Conservation (phyloP, 148 eudicot species). For the Amaranthus hypochondriacus region DNA sequence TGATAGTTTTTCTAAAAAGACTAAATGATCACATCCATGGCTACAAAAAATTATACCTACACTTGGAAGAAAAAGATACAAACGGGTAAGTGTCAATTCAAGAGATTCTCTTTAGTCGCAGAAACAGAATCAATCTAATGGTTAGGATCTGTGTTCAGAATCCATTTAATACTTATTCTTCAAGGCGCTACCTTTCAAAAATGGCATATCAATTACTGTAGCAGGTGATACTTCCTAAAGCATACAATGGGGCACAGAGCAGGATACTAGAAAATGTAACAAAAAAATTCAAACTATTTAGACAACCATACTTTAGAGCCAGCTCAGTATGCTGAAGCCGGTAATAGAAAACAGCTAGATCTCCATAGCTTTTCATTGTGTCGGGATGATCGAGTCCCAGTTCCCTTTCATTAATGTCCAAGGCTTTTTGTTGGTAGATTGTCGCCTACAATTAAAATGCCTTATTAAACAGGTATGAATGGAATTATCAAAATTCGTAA, state of each 20-base stretch:
- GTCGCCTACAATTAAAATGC: constrained; percentile 64
- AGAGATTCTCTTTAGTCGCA: neutral
- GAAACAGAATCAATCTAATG: neutral
- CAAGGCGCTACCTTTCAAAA: neutral
- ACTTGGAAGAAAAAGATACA: neutral
- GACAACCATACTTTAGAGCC: constrained; percentile 81
- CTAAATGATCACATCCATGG: neutral
- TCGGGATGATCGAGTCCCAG: constrained; percentile 99
- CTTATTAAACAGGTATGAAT: constrained; percentile 14
- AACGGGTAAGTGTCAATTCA: neutral
- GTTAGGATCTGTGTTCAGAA: neutral
- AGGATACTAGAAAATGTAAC: neutral
- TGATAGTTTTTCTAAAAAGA: too few species aligned
- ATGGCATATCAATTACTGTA: neutral
- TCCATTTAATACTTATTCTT: neutral
- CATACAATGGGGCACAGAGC: neutral
- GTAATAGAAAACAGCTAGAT: constrained; percentile 98
- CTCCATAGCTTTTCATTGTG: constrained; percentile 99
- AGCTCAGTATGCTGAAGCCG: constrained; percentile 98
- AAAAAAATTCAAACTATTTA: constrained; percentile 1
- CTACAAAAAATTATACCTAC: neutral
- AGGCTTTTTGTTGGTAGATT: constrained; percentile 97
- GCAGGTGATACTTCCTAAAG: neutral
- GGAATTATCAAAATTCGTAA: neutral
- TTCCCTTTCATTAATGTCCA: constrained; percentile 99